Evolutionary conservation across 2,329 filamentous ascomycete species (phyloP), one percentile per base, ranked within the genome.

Genomic region (Tolypocladium album): DNA sequence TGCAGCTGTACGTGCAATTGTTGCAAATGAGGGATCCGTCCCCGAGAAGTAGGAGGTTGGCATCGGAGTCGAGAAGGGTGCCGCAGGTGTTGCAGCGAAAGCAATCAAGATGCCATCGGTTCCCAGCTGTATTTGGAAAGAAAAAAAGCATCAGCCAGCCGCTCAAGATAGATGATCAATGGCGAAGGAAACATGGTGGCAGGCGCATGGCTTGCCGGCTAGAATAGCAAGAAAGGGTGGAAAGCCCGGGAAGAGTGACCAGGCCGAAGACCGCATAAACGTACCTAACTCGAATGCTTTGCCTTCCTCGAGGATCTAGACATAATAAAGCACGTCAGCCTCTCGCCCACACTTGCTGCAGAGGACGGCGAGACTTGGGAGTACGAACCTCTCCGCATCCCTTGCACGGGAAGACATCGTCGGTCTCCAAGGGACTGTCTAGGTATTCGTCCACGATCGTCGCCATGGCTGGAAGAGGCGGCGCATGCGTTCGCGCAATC

Each of bases 1-100:
- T 96, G 80, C 94, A 99, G 81, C 92, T 97, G 75, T 99, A 99
- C 59, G 94, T 97, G 79, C 94, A 99, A 76, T 97, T 96, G 79
- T 96, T 97, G 82, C 94, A 99, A 68, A 99, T 97, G 66, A 99
- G 85, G 22, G 93, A 97, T 65, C 94, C 94, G 77, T 99, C 94
- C 72, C 94, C 94, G 64, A 99, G 89, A 34, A 99, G 88, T 58
- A 99, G 87, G 57, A 99, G 87, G 76, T 97, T 97, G 68, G 94
- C 94, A 72, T 99, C 93, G 63, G 94, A 97, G 78, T 99, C 94
- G 76, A 99, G 91, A 61, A 97, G 86, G 62, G 92, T 97, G 70
- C 87, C 86, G 80, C 93, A 99, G 60, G 90, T 95, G 74, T 96
- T 94, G 82, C 93, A 97, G 72, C 92, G 89, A 78, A 99, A 99